Evolutionary conservation across 495 filamentous ascomycete genomes (phyloP).

Genomic region (Peziza echinospora): DNA sequence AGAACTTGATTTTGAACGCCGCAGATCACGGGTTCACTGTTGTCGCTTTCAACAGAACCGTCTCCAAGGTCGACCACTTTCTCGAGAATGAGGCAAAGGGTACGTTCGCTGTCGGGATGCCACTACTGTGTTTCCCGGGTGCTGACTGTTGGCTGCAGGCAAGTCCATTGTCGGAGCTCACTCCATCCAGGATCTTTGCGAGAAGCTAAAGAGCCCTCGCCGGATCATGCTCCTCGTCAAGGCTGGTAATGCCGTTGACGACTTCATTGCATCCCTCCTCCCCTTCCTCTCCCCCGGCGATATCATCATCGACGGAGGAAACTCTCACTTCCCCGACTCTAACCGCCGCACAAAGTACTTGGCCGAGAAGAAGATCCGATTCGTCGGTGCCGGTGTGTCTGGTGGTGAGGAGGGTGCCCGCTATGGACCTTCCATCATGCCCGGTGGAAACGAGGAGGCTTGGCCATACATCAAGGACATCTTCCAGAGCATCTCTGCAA

Average conservation of each 20-base stretch:
- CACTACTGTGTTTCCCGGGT: no score
- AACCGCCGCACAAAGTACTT: constrained; percentile 88
- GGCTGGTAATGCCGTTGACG: constrained; percentile 91
- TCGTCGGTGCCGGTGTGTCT: constrained; percentile 93
- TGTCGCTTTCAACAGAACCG: constrained; percentile 92
- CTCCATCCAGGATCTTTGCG: constrained; percentile 78
- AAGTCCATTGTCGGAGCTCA: constrained; percentile 85
- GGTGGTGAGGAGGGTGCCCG: constrained; percentile 98
- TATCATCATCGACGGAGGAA: constrained; percentile 98
- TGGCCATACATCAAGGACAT: constrained; percentile 99
- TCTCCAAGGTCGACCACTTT: constrained; percentile 93
- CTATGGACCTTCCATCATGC: constrained; percentile 94
- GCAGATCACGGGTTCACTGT: constrained; percentile 88
- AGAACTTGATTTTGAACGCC: constrained; percentile 95
- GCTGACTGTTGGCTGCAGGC: constrained; percentile 28
- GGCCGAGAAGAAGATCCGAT: constrained; percentile 66
- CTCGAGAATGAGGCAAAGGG: constrained; percentile 81
- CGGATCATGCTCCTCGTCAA: constrained; percentile 95
- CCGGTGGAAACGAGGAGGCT: constrained; percentile 89
- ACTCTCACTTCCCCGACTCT: constrained; percentile 97
- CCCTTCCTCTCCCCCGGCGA: constrained; percentile 77
- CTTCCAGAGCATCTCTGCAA: constrained; percentile 92
- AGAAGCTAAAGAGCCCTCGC: constrained; percentile 90
- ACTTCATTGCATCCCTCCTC: constrained; percentile 91
- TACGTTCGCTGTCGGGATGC: no score